Percentiles rank a stretch among this genome's conserved stretches.
Conservation (phyloP, 345 rosid species). For the Linum tenue region DNA sequence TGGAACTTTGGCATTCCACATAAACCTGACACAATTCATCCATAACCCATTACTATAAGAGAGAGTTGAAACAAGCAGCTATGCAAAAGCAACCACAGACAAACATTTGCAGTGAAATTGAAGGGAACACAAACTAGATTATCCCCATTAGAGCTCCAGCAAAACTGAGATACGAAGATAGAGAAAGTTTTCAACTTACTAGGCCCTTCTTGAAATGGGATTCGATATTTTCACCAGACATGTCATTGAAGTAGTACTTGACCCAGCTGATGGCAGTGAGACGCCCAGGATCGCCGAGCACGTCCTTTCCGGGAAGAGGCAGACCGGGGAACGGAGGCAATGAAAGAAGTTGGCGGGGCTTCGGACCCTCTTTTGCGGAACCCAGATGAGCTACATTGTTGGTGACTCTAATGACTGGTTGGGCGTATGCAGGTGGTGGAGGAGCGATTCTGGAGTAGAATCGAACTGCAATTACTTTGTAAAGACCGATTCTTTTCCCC, state of each 20-base stretch:
- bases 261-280: constrained; percentile 83
- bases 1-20: not conserved
- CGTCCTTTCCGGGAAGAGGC: constrained; percentile 45
- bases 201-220: constrained; percentile 83
- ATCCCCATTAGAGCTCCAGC: too few species aligned
- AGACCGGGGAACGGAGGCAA: constrained; percentile 70
- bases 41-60: not conserved
- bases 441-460: constrained; percentile 46
- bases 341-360: constrained; percentile 79
- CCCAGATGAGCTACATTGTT: constrained; percentile 56
- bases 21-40: not conserved
- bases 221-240: constrained; percentile 44
- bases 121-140: too few species aligned
- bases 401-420: constrained; percentile 42
- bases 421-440: constrained; percentile 28
- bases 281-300: constrained; percentile 19
- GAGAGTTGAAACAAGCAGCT: not conserved
- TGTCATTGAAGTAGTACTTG: constrained; percentile 66
- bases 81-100: not conserved
- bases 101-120: too few species aligned
- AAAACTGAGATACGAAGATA: too few species aligned
- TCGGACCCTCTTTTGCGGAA: constrained; percentile 44
- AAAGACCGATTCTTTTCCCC: not conserved
- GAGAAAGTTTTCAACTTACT: constrained; percentile 28
- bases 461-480: constrained; percentile 15